phyloP scores from a whole-genome alignment of 371 early-diverging fungal species.

The Actinomucor elegans region DNA sequence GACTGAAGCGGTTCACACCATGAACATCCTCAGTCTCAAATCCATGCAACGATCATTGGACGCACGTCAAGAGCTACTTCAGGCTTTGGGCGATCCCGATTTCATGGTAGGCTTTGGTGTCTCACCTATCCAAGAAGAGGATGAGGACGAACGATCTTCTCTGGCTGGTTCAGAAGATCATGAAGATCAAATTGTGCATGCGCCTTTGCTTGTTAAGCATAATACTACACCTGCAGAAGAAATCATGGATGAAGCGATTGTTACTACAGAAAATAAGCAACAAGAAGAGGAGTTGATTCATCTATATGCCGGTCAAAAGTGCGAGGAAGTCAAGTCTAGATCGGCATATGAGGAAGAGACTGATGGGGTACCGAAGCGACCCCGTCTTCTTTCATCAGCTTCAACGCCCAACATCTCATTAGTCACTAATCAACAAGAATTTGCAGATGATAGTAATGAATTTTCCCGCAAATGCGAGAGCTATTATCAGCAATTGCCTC shows the following conservation, averaged over 20 bases:
- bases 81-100: constrained; percentile 23
- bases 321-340: background rate
- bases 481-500: constrained; percentile 7
- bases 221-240: background rate
- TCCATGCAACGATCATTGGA: constrained; percentile 37
- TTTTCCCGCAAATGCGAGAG: constrained; percentile 9
- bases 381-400: background rate
- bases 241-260: constrained; percentile 3
- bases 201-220: constrained; percentile 18
- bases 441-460: background rate
- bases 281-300: background rate
- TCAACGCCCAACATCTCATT: constrained; percentile 11
- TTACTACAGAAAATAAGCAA: background rate
- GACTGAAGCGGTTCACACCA: constrained; percentile 36
- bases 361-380: no score
- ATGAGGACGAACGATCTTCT: background rate
- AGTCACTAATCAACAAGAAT: background rate
- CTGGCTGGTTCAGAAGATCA: background rate
- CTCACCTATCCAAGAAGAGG: background rate
- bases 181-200: constrained; percentile 19
- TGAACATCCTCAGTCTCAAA: constrained; percentile 39
- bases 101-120: constrained; percentile 16
- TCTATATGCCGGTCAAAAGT: no score
- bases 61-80: constrained; percentile 34
- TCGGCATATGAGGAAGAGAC: background rate